A percentile compares a stretch with the other conserved stretches of the same genome.
phyloP scores from a whole-genome alignment of 2,329 filamentous ascomycete species.

The Didymosphaeria variabile region DNA sequence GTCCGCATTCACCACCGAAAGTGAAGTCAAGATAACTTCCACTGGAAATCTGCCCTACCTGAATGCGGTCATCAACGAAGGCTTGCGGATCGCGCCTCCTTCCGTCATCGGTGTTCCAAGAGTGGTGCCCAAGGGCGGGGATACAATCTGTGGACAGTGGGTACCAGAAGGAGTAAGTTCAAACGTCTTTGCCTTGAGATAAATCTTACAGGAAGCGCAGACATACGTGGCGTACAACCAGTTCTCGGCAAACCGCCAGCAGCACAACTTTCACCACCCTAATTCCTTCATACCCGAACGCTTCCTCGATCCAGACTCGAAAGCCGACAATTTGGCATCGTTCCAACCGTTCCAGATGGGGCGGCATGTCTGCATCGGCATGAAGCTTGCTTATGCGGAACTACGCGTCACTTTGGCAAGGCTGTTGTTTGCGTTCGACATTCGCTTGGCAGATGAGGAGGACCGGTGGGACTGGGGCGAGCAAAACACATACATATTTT shows the following conservation, averaged over 20 bases:
- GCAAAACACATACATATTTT: constrained; percentile 27
- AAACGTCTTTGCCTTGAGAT: no score
- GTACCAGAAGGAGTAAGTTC: constrained; percentile 29
- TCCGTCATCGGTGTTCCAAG: constrained; percentile 30
- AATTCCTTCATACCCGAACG: constrained; percentile 25
- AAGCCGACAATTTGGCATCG: constrained; percentile 18
- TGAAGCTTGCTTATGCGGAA: constrained; percentile 37
- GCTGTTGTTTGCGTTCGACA: constrained; percentile 31
- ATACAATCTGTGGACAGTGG: constrained; percentile 31
- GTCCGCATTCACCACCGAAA: constrained; percentile 29
- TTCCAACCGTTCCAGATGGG: constrained; percentile 29
- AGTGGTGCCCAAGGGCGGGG: constrained; percentile 36
- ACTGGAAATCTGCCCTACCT: constrained; percentile 40
- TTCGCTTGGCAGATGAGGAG: constrained; percentile 19
- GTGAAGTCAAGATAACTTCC: constrained; percentile 38
- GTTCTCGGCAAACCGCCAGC: constrained; percentile 35
- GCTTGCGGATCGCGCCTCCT: constrained; percentile 43
- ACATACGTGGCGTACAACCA: constrained; percentile 44
- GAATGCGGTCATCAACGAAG: constrained; percentile 22
- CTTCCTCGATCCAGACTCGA: constrained; percentile 8
- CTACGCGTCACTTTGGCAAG: constrained; percentile 31
- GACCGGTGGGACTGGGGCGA: constrained; percentile 28
- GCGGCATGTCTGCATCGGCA: constrained; percentile 32
- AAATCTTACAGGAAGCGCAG: constrained; percentile 21
- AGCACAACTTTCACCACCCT: constrained; percentile 38